Percentiles rank a stretch among this genome's conserved stretches.
Evolutionary conservation across 805 yeast species (phyloP).

Genomic region (Spathaspora sp.): DNA sequence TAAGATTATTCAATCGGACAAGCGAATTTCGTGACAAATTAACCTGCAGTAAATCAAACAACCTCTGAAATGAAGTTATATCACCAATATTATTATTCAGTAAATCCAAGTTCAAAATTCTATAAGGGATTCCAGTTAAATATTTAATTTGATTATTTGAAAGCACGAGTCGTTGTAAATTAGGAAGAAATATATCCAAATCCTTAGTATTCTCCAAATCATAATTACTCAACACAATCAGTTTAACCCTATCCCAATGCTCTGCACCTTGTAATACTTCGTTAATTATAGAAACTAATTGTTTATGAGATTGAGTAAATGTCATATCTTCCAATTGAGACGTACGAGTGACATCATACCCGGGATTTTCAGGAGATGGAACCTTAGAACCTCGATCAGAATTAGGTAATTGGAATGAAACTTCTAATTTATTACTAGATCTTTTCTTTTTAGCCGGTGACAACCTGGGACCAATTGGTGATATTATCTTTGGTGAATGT

Average conservation of each 20-base stretch:
- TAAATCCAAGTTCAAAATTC: slow-evolving; percentile 35
- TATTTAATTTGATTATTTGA: slow-evolving; percentile 40
- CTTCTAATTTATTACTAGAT: slow-evolving; percentile 26
- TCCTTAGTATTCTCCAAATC: slow-evolving; percentile 41
- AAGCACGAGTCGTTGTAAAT: slow-evolving; percentile 35
- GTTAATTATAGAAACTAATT: slow-evolving; percentile 44
- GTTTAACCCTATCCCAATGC: slow-evolving; percentile 40
- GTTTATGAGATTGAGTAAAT: slow-evolving; percentile 44
- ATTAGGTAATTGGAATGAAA: slow-evolving; percentile 37
- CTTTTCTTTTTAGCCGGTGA: slow-evolving; percentile 1
- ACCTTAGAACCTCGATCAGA: slow-evolving; percentile 5
- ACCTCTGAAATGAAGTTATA: slow-evolving; percentile 38
- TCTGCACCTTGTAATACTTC: slow-evolving; percentile 26
- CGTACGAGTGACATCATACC: slow-evolving; percentile 35
- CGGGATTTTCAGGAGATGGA: background rate
- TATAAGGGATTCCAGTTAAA: slow-evolving; percentile 44
- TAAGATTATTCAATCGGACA: slow-evolving; percentile 32
- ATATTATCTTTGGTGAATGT: background rate
- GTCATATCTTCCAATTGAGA: slow-evolving; percentile 44
- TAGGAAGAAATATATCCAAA: slow-evolving; percentile 43
- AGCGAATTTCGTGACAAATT: slow-evolving; percentile 38
- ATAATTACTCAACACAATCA: slow-evolving; percentile 31
- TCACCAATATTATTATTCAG: slow-evolving; percentile 36
- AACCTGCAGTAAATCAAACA: slow-evolving; percentile 39
- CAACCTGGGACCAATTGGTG: background rate